Conservation (phyloP, 225 moss, liverwort and hornwort species). For the Neckera pumila region DNA sequence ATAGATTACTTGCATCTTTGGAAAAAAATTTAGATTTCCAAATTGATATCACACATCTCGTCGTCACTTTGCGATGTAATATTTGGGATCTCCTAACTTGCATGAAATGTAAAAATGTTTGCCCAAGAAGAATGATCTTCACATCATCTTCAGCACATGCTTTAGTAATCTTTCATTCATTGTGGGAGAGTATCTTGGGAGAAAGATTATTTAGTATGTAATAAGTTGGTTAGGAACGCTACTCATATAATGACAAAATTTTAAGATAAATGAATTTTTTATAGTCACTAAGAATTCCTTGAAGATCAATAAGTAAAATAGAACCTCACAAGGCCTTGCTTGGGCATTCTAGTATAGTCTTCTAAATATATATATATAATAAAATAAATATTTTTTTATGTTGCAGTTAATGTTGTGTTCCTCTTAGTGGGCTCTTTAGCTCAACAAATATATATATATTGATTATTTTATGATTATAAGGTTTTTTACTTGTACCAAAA, state of each 20-base stretch:
- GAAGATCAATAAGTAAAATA: no score
- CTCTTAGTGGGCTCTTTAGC: fast-evolving
- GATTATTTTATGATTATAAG: background rate
- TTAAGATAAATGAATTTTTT: background rate
- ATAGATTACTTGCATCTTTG: background rate
- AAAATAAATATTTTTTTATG: background rate
- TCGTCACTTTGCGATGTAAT: fast-evolving
- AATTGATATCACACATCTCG: background rate
- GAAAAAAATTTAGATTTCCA: no score
- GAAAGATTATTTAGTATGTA: fast-evolving
- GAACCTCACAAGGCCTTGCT: fast-evolving
- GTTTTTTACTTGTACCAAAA: background rate
- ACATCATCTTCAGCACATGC: background rate
- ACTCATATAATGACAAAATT: background rate
- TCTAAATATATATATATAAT: no score
- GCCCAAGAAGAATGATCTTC: fast-evolving
- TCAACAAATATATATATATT: fast-evolving
- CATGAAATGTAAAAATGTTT: background rate
- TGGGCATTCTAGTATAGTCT: no score
- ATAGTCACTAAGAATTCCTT: fast-evolving
- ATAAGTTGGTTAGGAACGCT: fast-evolving
- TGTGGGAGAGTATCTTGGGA: fast-evolving
- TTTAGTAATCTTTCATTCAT: background rate
- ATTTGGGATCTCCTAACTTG: background rate
- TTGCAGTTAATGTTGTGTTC: background rate